A percentile compares a stretch with the other conserved stretches of the same genome.
Evolutionary conservation across 768 basidiomycete species (phyloP).

Genomic region (Pleurotus pulmonarius): DNA sequence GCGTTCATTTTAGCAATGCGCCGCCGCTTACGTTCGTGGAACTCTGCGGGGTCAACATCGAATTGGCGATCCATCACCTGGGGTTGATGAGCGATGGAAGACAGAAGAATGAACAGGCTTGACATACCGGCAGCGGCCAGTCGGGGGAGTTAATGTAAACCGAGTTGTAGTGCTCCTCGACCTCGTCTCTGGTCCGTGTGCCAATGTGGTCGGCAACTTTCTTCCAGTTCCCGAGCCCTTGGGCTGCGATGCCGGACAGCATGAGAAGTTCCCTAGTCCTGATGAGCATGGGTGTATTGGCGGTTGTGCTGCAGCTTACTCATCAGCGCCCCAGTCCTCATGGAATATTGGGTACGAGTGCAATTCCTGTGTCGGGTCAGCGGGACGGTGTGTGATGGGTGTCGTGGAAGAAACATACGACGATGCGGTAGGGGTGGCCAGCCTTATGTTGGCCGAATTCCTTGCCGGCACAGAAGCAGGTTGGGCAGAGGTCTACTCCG

Average conservation of each 20-base stretch:
- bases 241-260: conserved; percentile 80
- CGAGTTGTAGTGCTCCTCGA: conserved; percentile 81
- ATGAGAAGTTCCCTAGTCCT: conserved; percentile 76
- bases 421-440: conserved; percentile 86
- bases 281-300: background rate
- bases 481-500: conserved; percentile 90
- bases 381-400: background rate
- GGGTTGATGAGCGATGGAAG: background rate
- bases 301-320: conserved; percentile 46
- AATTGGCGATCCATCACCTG: conserved; percentile 60
- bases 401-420: conserved; percentile 46
- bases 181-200: conserved; percentile 90
- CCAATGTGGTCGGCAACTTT: conserved; percentile 95
- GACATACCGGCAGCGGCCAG: conserved; percentile 79
- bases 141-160: conserved; percentile 75
- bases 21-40: conserved; percentile 85
- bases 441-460: conserved; percentile 84
- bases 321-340: conserved; percentile 96
- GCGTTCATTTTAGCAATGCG: conserved; percentile 81
- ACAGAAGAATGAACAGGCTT: background rate
- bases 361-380: conserved; percentile 59
- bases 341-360: conserved; percentile 96
- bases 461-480: conserved; percentile 89
- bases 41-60: conserved; percentile 72
- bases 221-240: conserved; percentile 95